These are phyloP conservation scores for Penicillium freii DNA, from an alignment of 2,329 filamentous ascomycete genomes.

Conservation along the genomic window DNA sequence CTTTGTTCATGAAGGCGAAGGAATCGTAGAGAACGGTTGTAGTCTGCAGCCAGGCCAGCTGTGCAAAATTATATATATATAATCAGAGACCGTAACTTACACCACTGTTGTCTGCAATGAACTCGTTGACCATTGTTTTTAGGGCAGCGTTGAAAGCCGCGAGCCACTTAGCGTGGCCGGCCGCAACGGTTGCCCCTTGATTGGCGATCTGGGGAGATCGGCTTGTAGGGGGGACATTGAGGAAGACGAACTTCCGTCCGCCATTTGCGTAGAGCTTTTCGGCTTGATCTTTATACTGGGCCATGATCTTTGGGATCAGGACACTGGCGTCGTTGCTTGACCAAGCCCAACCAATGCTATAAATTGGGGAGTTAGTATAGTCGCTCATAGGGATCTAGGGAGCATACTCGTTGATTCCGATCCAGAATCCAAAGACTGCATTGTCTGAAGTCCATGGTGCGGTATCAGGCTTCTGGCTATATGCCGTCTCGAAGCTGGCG, in stretches of 20 bases:
- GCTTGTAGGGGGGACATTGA: slow-evolving; percentile 56
- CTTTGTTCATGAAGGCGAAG: slow-evolving; percentile 31
- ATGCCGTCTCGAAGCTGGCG: slow-evolving; percentile 45
- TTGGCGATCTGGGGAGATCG: slow-evolving; percentile 26
- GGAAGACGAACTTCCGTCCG: slow-evolving; percentile 57
- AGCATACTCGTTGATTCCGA: slow-evolving; percentile 36
- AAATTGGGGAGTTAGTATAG: background rate
- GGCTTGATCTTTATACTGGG: slow-evolving; percentile 45
- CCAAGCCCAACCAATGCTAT: slow-evolving; percentile 28
- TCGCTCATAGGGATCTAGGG: background rate
- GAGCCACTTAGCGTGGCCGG: slow-evolving; percentile 24
- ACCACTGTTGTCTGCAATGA: slow-evolving; percentile 19
- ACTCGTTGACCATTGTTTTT: slow-evolving; percentile 20
- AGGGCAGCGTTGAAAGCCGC: slow-evolving; percentile 27
- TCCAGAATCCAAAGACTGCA: slow-evolving; percentile 35
- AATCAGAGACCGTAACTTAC: slow-evolving; percentile 1
- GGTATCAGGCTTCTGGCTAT: slow-evolving; percentile 30
- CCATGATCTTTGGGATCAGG: slow-evolving; percentile 42
- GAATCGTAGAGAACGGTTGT: slow-evolving; percentile 30
- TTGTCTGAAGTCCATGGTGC: slow-evolving; percentile 29
- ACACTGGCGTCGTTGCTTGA: slow-evolving; percentile 31
- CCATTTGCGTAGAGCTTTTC: slow-evolving; percentile 54
- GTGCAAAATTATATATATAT: background rate
- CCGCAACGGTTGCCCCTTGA: slow-evolving; percentile 18
- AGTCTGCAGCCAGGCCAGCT: slow-evolving; percentile 15